Evolutionary conservation across 2,329 filamentous ascomycete genomes (phyloP).

Genomic region (Fonsecaea multimorphosa): DNA sequence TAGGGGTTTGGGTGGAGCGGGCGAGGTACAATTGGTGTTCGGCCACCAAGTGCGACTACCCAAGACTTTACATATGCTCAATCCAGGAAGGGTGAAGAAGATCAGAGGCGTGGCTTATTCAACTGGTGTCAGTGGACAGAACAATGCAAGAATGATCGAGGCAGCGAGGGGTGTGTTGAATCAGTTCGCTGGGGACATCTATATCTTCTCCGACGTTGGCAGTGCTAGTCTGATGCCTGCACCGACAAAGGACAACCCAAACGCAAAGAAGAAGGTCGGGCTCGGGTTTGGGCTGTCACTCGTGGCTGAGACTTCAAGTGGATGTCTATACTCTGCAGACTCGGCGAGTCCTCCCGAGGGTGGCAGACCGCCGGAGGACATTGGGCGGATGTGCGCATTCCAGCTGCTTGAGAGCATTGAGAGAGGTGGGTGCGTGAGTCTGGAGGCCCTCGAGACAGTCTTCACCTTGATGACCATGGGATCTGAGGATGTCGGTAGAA

Average conservation of each 20-base stretch:
- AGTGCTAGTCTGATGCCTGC: slow-evolving; percentile 67
- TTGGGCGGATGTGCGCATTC: slow-evolving; percentile 85
- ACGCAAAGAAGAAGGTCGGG: slow-evolving; percentile 68
- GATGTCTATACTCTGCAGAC: slow-evolving; percentile 87
- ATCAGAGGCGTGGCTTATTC: slow-evolving; percentile 93
- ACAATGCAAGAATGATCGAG: slow-evolving; percentile 95
- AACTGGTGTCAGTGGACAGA: slow-evolving; percentile 87
- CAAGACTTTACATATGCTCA: slow-evolving; percentile 89
- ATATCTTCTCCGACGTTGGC: slow-evolving; percentile 76
- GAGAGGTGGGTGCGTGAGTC: slow-evolving; percentile 80
- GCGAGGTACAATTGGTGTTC: slow-evolving; percentile 91
- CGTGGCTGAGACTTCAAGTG: slow-evolving; percentile 89
- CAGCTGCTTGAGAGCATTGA: slow-evolving; percentile 84
- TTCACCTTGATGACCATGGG: slow-evolving; percentile 97
- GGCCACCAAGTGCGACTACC: slow-evolving; percentile 91
- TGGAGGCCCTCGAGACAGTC: slow-evolving; percentile 73
- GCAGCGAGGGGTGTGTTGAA: slow-evolving; percentile 87
- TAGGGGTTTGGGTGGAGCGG: slow-evolving; percentile 79
- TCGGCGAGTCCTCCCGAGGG: slow-evolving; percentile 75
- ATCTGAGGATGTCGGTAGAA: slow-evolving; percentile 87
- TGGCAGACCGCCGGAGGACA: slow-evolving; percentile 84
- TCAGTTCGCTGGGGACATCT: slow-evolving; percentile 82
- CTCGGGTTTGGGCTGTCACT: slow-evolving; percentile 91
- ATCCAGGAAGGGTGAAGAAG: slow-evolving; percentile 81
- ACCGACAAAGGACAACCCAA: slow-evolving; percentile 69